phyloP scores from a whole-genome alignment of 306 rosid genomes.

The Prunus mume region DNA sequence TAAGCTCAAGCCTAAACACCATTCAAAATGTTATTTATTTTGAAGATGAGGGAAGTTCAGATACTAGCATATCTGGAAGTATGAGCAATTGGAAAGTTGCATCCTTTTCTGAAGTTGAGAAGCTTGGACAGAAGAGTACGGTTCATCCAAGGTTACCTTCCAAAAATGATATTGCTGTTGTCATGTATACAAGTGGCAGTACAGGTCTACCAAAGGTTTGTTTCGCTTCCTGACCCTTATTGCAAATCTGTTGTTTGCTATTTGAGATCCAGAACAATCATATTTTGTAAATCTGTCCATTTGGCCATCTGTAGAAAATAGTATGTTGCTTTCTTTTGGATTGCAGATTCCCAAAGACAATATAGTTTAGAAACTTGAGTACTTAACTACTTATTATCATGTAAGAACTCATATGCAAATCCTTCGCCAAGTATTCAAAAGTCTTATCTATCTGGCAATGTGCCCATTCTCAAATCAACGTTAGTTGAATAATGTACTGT shows the following conservation, averaged over 20 bases:
- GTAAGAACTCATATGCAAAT: neutral
- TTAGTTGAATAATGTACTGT: neutral
- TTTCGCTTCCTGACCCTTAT: slow-evolving; percentile 17
- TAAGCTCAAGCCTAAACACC: slow-evolving; percentile 54
- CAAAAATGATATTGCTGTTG: slow-evolving; percentile 60
- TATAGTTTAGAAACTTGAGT: slow-evolving; percentile 5
- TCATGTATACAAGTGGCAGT: slow-evolving; percentile 97
- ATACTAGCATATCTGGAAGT: slow-evolving; percentile 34
- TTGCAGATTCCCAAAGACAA: neutral
- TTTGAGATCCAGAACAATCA: slow-evolving; percentile 10
- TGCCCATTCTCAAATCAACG: neutral
- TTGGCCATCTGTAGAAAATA: neutral
- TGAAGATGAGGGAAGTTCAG: slow-evolving; percentile 56
- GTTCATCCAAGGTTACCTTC: slow-evolving; percentile 68
- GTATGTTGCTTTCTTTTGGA: neutral
- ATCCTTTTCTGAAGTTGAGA: slow-evolving; percentile 74
- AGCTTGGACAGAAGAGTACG: slow-evolving; percentile 61
- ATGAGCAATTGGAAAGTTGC: slow-evolving; percentile 46
- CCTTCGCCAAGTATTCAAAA: neutral
- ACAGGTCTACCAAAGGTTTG: slow-evolving; percentile 92
- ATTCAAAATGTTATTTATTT: slow-evolving; percentile 66
- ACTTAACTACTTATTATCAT: neutral
- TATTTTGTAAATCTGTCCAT: slow-evolving; percentile 2
- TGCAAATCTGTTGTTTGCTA: slow-evolving; percentile 22
- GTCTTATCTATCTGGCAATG: neutral